Evolutionary conservation across 2,329 filamentous ascomycete species (phyloP).

Genomic region (Phoma sp.): DNA sequence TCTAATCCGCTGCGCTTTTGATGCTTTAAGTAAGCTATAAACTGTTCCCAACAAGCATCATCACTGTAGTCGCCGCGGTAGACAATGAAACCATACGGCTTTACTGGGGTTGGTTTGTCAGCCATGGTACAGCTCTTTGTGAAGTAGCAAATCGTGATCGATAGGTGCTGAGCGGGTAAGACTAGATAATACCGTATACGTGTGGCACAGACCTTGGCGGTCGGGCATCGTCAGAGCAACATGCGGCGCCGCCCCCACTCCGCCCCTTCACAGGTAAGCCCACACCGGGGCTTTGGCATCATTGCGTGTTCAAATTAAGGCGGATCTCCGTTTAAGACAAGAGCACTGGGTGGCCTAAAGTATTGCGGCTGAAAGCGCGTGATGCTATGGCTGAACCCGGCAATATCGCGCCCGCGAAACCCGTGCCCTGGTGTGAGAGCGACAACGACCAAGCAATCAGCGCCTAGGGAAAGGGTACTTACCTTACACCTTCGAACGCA

Average conservation of each 20-base stretch:
- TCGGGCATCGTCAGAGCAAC: not conserved
- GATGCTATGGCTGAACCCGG: too few species aligned
- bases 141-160: not conserved
- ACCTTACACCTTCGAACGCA: too few species aligned
- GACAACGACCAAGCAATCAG: too few species aligned
- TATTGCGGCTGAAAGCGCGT: too few species aligned
- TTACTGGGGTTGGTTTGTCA: not conserved
- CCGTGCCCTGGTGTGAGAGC: not conserved
- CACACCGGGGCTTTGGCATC: not conserved
- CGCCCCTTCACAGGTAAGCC: not conserved
- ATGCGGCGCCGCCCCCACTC: not conserved
- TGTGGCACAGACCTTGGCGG: not conserved
- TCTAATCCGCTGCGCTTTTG: constrained; percentile 1
- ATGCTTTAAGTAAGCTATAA: constrained; percentile 11
- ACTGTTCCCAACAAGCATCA: not conserved
- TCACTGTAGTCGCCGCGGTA: not conserved
- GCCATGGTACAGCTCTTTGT: not conserved
- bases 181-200: not conserved
- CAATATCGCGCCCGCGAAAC: too few species aligned
- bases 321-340: not conserved
- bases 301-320: not conserved
- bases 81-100: constrained; percentile 9
- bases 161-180: not conserved
- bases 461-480: too few species aligned
- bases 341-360: not conserved